Evolutionary conservation across 768 basidiomycete species (phyloP).

Genomic region (Rhodotorula kratochvilovae): DNA sequence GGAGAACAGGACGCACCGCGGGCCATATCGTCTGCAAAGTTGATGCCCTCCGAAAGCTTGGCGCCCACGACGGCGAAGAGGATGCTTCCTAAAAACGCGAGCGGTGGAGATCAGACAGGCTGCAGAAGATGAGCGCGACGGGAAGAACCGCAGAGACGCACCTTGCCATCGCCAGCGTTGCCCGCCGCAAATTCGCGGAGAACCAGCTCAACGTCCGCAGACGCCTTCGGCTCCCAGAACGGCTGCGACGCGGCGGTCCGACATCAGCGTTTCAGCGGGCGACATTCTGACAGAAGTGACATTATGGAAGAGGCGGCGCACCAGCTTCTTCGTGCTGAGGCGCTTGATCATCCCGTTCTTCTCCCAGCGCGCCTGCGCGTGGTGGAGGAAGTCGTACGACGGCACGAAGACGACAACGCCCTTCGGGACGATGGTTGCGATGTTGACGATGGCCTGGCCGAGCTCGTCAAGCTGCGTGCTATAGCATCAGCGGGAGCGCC

Average conservation of each 20-base stretch:
- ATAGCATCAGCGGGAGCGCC: neutral
- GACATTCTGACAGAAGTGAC: neutral
- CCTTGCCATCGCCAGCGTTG: slow-evolving; percentile 55
- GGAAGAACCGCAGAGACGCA: too few species aligned
- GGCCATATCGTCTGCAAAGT: slow-evolving; percentile 51
- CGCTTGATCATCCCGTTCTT: slow-evolving; percentile 60
- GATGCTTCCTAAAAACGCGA: slow-evolving; percentile 47
- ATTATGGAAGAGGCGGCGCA: slow-evolving; percentile 44
- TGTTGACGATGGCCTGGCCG: slow-evolving; percentile 76
- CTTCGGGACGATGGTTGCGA: slow-evolving; percentile 68
- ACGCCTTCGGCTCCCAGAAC: slow-evolving; percentile 81
- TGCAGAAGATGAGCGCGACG: neutral
- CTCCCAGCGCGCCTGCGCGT: slow-evolving; percentile 64
- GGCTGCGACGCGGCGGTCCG: slow-evolving; percentile 52
- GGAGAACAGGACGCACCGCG: slow-evolving; percentile 9
- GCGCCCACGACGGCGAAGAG: slow-evolving; percentile 93
- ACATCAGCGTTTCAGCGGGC: neutral
- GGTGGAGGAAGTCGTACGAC: slow-evolving; percentile 75
- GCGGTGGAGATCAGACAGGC: too few species aligned
- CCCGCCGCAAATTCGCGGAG: slow-evolving; percentile 57
- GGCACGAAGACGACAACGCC: slow-evolving; percentile 94
- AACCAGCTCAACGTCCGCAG: slow-evolving; percentile 65
- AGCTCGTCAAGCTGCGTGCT: slow-evolving; percentile 65
- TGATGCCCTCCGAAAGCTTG: slow-evolving; percentile 88
- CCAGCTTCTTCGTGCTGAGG: slow-evolving; percentile 69